phyloP scores from a whole-genome alignment of 2,329 filamentous ascomycete genomes.

The Scopulariopsis brevicaulis region DNA sequence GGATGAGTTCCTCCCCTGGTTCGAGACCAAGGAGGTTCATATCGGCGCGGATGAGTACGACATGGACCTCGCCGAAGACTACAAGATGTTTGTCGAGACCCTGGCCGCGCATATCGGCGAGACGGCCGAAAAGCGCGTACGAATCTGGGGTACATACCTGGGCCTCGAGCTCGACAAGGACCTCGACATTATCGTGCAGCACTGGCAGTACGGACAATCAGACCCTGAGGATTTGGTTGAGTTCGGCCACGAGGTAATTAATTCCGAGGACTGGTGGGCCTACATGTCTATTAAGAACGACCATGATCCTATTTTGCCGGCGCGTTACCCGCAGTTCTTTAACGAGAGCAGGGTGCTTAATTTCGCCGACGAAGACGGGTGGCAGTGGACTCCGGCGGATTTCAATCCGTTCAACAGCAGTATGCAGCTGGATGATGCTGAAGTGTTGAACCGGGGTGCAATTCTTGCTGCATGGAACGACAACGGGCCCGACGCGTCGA shows the following conservation, averaged over 20 bases:
- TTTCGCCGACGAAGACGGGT: slow-evolving; percentile 26
- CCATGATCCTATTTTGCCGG: slow-evolving; percentile 31
- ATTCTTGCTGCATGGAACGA: slow-evolving; percentile 35
- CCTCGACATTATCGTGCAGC: slow-evolving; percentile 26
- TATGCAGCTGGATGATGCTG: slow-evolving; percentile 19
- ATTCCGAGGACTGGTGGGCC: slow-evolving; percentile 38
- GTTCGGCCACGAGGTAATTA: slow-evolving; percentile 26
- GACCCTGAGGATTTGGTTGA: slow-evolving; percentile 26
- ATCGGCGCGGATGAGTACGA: slow-evolving; percentile 45
- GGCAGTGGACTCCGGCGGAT: slow-evolving; percentile 33
- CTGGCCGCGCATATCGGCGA: slow-evolving; percentile 32
- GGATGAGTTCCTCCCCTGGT: slow-evolving; percentile 41
- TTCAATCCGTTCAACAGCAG: slow-evolving; percentile 29
- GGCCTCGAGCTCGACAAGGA: background rate
- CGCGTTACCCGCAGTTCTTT: slow-evolving; percentile 33
- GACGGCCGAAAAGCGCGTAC: slow-evolving; percentile 27
- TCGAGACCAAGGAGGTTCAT: slow-evolving; percentile 40
- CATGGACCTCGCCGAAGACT: slow-evolving; percentile 29
- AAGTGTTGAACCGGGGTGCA: slow-evolving; percentile 19
- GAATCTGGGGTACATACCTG: slow-evolving; percentile 38
- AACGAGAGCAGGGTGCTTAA: slow-evolving; percentile 28
- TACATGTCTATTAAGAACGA: slow-evolving; percentile 44
- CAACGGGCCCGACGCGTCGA: slow-evolving; percentile 33
- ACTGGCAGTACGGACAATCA: slow-evolving; percentile 36
- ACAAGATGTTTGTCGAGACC: slow-evolving; percentile 33